Conservation (phyloP, 2,329 filamentous ascomycete genomes). For the Alternaria angustiovoidea region DNA sequence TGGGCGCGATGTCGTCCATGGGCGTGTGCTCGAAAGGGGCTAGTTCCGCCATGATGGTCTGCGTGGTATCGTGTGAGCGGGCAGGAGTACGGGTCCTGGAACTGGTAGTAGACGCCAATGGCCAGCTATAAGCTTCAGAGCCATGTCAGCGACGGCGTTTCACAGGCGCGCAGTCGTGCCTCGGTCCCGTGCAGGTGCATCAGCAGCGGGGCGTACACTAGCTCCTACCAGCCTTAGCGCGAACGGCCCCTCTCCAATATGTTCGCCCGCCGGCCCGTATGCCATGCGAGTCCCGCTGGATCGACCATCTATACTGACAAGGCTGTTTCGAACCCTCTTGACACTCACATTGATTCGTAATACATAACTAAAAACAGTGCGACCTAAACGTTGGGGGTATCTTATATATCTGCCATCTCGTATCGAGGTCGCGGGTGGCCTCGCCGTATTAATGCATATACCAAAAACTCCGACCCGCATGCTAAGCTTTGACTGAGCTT, state of each 20-base stretch:
- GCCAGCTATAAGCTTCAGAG: constrained; percentile 8
- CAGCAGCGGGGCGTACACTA: neutral
- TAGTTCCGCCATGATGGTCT: constrained; percentile 13
- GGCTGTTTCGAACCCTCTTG: neutral
- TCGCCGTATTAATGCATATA: neutral
- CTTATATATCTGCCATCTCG: too few species aligned
- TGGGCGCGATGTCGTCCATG: constrained; percentile 45
- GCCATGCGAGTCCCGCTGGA: neutral
- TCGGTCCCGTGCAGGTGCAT: constrained; percentile 5
- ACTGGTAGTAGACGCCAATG: neutral
- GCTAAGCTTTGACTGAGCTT: neutral
- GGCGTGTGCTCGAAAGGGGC: constrained; percentile 48
- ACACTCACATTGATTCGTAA: too few species aligned
- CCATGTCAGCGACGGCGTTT: neutral
- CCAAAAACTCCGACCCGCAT: neutral
- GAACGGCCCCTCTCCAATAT: neutral
- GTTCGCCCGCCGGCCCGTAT: neutral
- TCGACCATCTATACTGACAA: neutral
- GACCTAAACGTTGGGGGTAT: too few species aligned
- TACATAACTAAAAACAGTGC: too few species aligned
- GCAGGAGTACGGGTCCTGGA: neutral
- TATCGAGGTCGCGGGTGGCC: neutral
- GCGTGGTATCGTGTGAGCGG: neutral
- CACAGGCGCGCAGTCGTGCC: constrained; percentile 11
- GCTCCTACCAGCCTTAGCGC: neutral